Evolutionary conservation across 495 filamentous ascomycete species (phyloP), one percentile per base, ranked within the genome.

Genomic region (Aspergillus sclerotioniger): DNA sequence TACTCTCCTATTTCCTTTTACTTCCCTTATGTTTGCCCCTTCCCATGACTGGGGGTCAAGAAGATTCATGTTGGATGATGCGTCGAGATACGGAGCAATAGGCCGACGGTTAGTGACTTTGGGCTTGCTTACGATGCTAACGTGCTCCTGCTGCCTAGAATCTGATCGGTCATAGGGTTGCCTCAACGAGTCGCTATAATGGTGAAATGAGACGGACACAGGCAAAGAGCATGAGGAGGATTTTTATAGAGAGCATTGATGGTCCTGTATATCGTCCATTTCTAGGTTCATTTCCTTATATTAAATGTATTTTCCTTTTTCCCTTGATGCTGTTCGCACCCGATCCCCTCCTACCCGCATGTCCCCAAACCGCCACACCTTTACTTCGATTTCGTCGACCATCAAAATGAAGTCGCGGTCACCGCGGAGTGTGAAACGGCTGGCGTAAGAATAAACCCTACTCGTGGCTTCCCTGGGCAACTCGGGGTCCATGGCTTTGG

Each of bases 281-380:
- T 61, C 59, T 66, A 68, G 28, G 67, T 66, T 71, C 67, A 62
- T 64, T 67, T 71, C 66, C 60, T 64, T 72, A 70, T 70, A 62
- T 71, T 63, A 69, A 25, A 69, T 73, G 70, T 69, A 69, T 72
- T 73, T 35, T 25, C 25, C 25, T 25, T 25, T 33, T 49, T 37
- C 43, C 28, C 45, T 56, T 57, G 29, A 41, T 43, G 20, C 29
- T 33, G 6, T 33, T 17, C 17, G 15, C 28, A 28, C 8, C 20
- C 19, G 2, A 3, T 17, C 0, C 37, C 9, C 17, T 8, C 17
- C 5, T 25, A 48, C 6, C 3, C 3, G n/a, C 16, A 21, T 21
- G 6, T 51, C 48, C 49, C 57, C 45, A 50, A 69, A 66, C 44
- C 17, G 60, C 66, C 63, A 69, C 8, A 62, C 54, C 29, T 53